Evolutionary conservation across 2,329 filamentous ascomycete genomes (phyloP).

Genomic region (Phialophora tarda): DNA sequence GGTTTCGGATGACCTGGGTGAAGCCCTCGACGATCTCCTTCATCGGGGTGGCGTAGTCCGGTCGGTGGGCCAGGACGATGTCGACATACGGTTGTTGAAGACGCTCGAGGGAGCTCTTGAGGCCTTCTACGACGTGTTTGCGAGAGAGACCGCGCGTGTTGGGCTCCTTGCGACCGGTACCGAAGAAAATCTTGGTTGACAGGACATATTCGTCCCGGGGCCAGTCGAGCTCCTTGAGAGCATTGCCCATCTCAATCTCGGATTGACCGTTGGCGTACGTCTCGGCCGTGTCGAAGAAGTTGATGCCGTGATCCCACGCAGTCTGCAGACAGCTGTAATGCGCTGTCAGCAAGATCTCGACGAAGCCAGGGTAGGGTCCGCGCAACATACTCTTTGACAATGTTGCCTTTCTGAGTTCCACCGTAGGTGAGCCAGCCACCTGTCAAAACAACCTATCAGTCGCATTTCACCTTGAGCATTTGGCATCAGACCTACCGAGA

Average conservation of each 20-base stretch:
- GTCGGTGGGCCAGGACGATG: conserved; percentile 71
- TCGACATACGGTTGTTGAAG: conserved; percentile 72
- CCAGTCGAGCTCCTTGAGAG: conserved; percentile 64
- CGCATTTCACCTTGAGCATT: neutral
- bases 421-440: conserved; percentile 59
- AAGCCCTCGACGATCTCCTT: conserved; percentile 73
- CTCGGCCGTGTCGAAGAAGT: conserved; percentile 65
- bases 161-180: conserved; percentile 56
- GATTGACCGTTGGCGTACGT: conserved; percentile 59
- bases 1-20: conserved; percentile 70
- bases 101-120: conserved; percentile 64
- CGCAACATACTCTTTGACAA: conserved; percentile 64
- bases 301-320: conserved; percentile 63
- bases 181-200: conserved; percentile 60
- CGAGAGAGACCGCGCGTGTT: conserved; percentile 68
- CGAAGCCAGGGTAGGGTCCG: neutral
- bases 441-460: conserved; percentile 2
- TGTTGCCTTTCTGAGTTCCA: conserved; percentile 58
- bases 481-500: conserved; percentile 51
- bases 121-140: conserved; percentile 73
- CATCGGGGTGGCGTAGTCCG: conserved; percentile 67
- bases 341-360: conserved; percentile 21
- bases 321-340: conserved; percentile 52
- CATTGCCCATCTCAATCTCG: conserved; percentile 60
- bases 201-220: conserved; percentile 63